Evolutionary conservation across 2,329 filamentous ascomycete species (phyloP), one percentile per base, ranked within the genome.

Genomic region (Fusarium sp.): DNA sequence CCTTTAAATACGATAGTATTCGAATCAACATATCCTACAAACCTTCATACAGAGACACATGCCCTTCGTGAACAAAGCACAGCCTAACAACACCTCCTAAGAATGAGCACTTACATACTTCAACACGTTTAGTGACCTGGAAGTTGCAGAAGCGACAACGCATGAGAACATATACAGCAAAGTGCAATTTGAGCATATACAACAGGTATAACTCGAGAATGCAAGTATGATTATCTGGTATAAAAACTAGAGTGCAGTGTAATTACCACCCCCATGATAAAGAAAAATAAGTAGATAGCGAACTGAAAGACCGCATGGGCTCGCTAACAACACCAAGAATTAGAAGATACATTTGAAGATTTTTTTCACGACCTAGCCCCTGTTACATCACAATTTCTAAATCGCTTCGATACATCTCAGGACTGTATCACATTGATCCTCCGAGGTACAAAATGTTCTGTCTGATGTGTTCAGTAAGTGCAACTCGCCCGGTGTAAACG

Each of bases 401-500:
- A 32, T 19, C 19, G 20, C 33, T 15, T 24, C 20, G 22, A 15
- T 17, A n/a, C 22, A 17, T 20, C 17, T 28, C 40, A 19, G 6
- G 11, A 3, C n/a, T 20, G 3, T 19, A 17, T 75, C 70, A 84
- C 26, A 81, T 74, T 47, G 78, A 83, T 3, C 87, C 87, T 6
- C 84, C 87, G 6, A 89, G 76, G 68, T 88, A 84, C 53, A 80
- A 51, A 45, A 89, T 85, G 64, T 89, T 89, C 60, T 84, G 79
- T 55, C 73, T 80, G 44, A 87, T 81, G 3, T 80, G 79, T 13
- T 80, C 77, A 1, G 82, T 85, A 14, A 78, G 62, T 45, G 80
- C 78, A 14, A 80, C 81, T 53, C 81, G 77, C 35, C 84, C 84
- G 0, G 83, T 86, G 71, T 89, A 89, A 26, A 87, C 79, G 68